Evolutionary conservation across 345 rosid genomes (phyloP).

Genomic region (Melaleuca alternifolia): DNA sequence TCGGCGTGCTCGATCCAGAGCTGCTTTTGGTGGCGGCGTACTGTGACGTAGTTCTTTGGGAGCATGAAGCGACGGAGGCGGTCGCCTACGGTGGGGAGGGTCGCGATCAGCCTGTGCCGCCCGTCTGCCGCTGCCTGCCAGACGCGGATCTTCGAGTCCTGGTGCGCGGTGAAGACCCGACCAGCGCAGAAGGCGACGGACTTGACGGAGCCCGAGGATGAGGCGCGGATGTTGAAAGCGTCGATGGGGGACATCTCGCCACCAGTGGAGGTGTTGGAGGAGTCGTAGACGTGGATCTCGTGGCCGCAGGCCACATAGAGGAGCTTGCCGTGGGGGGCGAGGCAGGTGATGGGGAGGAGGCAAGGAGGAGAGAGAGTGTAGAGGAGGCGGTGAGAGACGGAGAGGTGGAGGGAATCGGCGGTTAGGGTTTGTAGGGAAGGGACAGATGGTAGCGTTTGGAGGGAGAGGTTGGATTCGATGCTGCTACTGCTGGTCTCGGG

Average conservation of each 20-base stretch:
- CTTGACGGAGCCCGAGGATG: slow-evolving; percentile 65
- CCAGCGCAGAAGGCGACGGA: slow-evolving; percentile 43
- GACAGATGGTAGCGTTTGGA: slow-evolving; percentile 65
- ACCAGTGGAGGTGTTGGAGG: slow-evolving; percentile 18
- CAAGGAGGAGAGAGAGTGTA: slow-evolving; percentile 28
- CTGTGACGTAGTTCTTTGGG: slow-evolving; percentile 71
- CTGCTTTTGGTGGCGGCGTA: slow-evolving; percentile 63
- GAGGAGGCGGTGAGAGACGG: slow-evolving; percentile 26
- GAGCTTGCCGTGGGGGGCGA: slow-evolving; percentile 39
- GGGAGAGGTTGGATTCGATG: slow-evolving; percentile 64
- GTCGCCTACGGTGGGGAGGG: slow-evolving; percentile 72
- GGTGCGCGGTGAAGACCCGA: slow-evolving; percentile 61
- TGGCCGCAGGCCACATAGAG: slow-evolving; percentile 59
- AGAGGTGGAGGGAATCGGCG: slow-evolving; percentile 20
- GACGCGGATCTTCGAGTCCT: slow-evolving; percentile 78
- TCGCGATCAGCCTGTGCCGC: slow-evolving; percentile 33
- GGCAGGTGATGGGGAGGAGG: slow-evolving; percentile 48
- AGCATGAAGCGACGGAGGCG: slow-evolving; percentile 60
- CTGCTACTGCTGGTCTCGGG: slow-evolving; percentile 19
- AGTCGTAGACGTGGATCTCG: slow-evolving; percentile 62
- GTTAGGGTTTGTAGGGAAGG: slow-evolving; percentile 59
- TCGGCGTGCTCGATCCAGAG: slow-evolving; percentile 92
- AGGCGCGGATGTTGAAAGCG: slow-evolving; percentile 30
- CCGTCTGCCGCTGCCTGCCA: slow-evolving; percentile 40
- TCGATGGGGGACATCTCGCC: slow-evolving; percentile 25